A percentile compares a stretch with the other conserved stretches of the same genome.
These are phyloP conservation scores for Boletus semigastroideus DNA, from an alignment of 1,284 basidiomycete species.

Conservation along the genomic window DNA sequence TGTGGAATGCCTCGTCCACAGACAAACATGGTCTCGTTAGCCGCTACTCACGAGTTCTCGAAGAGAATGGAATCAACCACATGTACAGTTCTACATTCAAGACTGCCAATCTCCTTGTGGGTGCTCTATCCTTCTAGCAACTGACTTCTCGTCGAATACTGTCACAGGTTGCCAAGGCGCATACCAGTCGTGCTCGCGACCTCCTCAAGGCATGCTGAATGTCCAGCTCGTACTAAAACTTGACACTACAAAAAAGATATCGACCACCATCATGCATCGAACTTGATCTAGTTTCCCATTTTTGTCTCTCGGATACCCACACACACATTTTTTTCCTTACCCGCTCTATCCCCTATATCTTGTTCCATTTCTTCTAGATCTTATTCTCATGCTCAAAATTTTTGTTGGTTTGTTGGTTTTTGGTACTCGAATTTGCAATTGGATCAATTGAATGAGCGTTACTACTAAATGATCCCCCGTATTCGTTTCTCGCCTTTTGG, in stretches of 20 bases:
- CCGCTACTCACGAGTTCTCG: slow-evolving; percentile 70
- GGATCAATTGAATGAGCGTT: no score
- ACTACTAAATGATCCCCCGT: no score
- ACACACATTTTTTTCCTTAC: background rate
- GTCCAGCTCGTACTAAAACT: slow-evolving; percentile 1
- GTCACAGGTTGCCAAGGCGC: slow-evolving; percentile 27
- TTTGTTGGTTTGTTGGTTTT: slow-evolving; percentile 3
- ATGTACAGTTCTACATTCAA: slow-evolving; percentile 85
- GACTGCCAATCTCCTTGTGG: slow-evolving; percentile 77
- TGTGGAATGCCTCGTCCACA: slow-evolving; percentile 22
- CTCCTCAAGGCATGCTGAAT: slow-evolving; percentile 33
- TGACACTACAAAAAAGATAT: slow-evolving; percentile 2
- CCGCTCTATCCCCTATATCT: slow-evolving; percentile 1
- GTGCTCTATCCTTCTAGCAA: slow-evolving; percentile 17
- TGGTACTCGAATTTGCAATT: background rate
- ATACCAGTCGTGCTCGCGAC: slow-evolving; percentile 30
- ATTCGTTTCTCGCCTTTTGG: no score
- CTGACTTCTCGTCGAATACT: slow-evolving; percentile 4
- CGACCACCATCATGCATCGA: background rate
- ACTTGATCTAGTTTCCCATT: background rate
- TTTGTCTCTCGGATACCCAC: slow-evolving; percentile 23
- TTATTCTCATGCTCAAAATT: background rate
- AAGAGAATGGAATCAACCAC: slow-evolving; percentile 73
- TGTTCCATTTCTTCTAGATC: background rate
- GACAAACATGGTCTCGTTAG: slow-evolving; percentile 78